phyloP scores from a whole-genome alignment of 2,329 filamentous ascomycete species.

The Botrytis byssoidea region DNA sequence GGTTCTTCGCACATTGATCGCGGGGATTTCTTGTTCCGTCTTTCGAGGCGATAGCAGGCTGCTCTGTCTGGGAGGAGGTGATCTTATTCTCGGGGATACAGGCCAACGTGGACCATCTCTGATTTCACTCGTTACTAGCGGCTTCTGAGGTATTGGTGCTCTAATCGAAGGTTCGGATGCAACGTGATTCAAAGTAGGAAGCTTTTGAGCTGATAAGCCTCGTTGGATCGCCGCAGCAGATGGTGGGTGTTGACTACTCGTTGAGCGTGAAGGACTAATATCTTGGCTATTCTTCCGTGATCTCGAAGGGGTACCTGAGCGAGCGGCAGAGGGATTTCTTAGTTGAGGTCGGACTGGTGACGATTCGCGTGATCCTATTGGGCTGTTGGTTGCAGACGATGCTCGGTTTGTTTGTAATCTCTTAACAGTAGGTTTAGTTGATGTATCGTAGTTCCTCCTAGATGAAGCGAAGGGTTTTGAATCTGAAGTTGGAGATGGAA shows the following conservation, averaged over 20 bases:
- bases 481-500: slow-evolving; percentile 11
- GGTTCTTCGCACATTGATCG: slow-evolving; percentile 54
- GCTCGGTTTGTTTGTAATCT: slow-evolving; percentile 33
- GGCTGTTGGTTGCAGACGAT: slow-evolving; percentile 45
- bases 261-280: slow-evolving; percentile 58
- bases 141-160: slow-evolving; percentile 64
- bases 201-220: slow-evolving; percentile 62
- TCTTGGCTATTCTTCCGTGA: slow-evolving; percentile 69
- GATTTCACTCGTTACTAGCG: slow-evolving; percentile 48
- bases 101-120: slow-evolving; percentile 68
- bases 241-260: slow-evolving; percentile 52
- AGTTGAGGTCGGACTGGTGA: slow-evolving; percentile 43
- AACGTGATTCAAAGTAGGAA: slow-evolving; percentile 62
- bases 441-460: slow-evolving; percentile 30
- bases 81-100: slow-evolving; percentile 72
- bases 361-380: slow-evolving; percentile 48
- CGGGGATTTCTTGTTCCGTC: slow-evolving; percentile 51
- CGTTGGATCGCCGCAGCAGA: slow-evolving; percentile 63
- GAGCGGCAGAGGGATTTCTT: slow-evolving; percentile 32
- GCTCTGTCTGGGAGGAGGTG: slow-evolving; percentile 64
- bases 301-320: slow-evolving; percentile 43
- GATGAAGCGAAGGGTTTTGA: slow-evolving; percentile 15
- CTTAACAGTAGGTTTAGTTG: slow-evolving; percentile 30
- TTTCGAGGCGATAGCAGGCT: slow-evolving; percentile 47
- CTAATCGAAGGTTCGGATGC: slow-evolving; percentile 61